Base-by-base conservation (phyloP, 371 early-diverging fungal species). In the Mortierella sp. region DNA sequence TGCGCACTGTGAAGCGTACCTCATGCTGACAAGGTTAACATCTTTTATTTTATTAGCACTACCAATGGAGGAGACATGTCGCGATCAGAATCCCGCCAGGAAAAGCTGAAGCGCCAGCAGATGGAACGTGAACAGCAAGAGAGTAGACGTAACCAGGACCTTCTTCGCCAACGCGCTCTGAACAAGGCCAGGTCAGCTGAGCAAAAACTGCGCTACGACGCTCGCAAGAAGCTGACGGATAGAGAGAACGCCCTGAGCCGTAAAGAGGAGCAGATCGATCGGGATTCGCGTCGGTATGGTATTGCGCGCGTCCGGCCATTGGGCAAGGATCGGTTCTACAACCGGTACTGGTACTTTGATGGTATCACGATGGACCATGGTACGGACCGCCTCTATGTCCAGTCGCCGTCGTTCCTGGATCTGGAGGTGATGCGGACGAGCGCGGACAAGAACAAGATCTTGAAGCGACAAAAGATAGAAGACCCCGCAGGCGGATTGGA, bases 321-420 rank as follows among this genome's bases (percentile, higher is more conserved):
- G n/a, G 98, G 97, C 26, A 86, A 88, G 34, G 98, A 98, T 88
- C 93, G 97, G 19, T 97, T 91, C 87, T 92, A 88, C 69, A 96
- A 95, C 82, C 91, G 93, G 24, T 97, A 98, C 86, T 97, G 95
- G 90, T 97, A 94, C 88, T 90, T 96, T 78, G 98, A 98, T 71
- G 94, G 93, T 51, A 93, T 93, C 34, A 91, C 91, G 19, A 83
- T 89, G 50, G 71, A 89, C 1, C 92, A 92, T 76, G 93, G 91
- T 26, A 90, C 94, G 0, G 94, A 93, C 28, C 88, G 93, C 11
- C 72, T 95, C 0, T 92, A 91, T 79, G 91, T 95, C 14, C 94
- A 92, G 77, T 89, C 92, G 24, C 92, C 94, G 4, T 88, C 89
- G 10, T 83, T 86, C 24, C 80, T 88, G 16, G 93, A 94, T 71